These are phyloP conservation scores for Mimosa bimucronata DNA, from an alignment of 306 rosid genomes.

Conservation along the genomic window DNA sequence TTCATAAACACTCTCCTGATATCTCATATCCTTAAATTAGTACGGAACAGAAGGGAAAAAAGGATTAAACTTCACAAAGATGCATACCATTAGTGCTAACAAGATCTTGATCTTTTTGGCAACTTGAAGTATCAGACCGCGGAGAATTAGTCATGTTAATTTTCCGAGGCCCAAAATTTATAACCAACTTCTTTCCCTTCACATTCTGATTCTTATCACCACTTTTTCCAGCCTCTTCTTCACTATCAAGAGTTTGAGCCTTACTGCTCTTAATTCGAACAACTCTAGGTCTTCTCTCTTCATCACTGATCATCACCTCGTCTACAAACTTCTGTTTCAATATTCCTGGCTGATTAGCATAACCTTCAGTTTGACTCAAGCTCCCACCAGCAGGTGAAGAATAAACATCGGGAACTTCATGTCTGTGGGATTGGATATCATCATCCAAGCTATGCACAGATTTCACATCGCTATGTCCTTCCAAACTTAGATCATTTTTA, in stretches of 20 bases:
- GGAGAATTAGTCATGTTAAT: slow-evolving; percentile 86
- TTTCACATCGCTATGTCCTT: slow-evolving; percentile 64
- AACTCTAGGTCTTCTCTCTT: slow-evolving; percentile 70
- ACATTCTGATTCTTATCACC: slow-evolving; percentile 60
- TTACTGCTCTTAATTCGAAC: slow-evolving; percentile 74
- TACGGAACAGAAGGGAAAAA: not conserved
- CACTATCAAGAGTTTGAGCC: slow-evolving; percentile 62
- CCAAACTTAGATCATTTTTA: slow-evolving; percentile 57
- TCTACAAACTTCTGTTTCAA: slow-evolving; percentile 87
- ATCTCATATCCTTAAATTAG: not conserved
- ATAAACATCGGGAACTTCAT: slow-evolving; percentile 58
- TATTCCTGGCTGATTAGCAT: slow-evolving; percentile 58
- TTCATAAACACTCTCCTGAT: slow-evolving; percentile 10
- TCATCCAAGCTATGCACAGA: slow-evolving; percentile 61
- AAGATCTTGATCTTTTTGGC: slow-evolving; percentile 76
- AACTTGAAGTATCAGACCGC: slow-evolving; percentile 81
- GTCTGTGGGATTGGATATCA: slow-evolving; percentile 58
- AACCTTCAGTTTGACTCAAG: slow-evolving; percentile 65
- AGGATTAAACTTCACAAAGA: slow-evolving; percentile 4
- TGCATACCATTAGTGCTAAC: slow-evolving; percentile 61
- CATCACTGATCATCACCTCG: slow-evolving; percentile 94
- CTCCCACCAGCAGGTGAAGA: slow-evolving; percentile 79
- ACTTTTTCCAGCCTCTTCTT: slow-evolving; percentile 74
- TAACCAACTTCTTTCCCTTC: slow-evolving; percentile 91
- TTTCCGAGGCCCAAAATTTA: slow-evolving; percentile 86